Conservation (phyloP, 257 asterid species). For the Nicotiana tabacum region DNA sequence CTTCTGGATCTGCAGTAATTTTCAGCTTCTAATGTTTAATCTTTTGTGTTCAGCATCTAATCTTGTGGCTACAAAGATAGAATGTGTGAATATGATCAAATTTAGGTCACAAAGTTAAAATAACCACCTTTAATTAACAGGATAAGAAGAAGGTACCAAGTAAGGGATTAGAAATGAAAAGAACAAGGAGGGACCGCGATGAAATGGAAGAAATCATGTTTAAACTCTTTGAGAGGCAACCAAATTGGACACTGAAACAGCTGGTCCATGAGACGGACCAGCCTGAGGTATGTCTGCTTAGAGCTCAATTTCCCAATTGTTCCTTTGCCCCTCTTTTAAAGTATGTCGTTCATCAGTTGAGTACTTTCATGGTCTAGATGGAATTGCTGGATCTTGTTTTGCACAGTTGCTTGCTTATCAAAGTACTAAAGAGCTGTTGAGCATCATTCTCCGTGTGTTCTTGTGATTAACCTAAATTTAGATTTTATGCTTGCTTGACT, state of each 20-base stretch:
- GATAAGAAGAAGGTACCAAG: slow-evolving; percentile 62
- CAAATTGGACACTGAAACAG: slow-evolving; percentile 86
- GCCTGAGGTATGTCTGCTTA: slow-evolving; percentile 57
- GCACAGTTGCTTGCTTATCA: background rate
- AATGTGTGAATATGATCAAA: background rate
- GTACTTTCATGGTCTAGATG: background rate
- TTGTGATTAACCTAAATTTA: background rate
- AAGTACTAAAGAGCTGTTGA: background rate
- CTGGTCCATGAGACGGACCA: slow-evolving; percentile 86
- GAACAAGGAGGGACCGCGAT: slow-evolving; percentile 74
- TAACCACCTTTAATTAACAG: slow-evolving; percentile 24
- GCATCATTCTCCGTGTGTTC: background rate
- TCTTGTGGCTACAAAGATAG: background rate
- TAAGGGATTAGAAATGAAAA: slow-evolving; percentile 66
- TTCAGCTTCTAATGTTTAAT: slow-evolving; percentile 3
- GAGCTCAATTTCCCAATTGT: background rate
- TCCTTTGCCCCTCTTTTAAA: background rate
- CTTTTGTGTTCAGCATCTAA: background rate
- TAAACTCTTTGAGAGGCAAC: slow-evolving; percentile 84
- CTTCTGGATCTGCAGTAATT: slow-evolving; percentile 41
- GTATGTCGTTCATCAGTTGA: background rate
- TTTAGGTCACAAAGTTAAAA: background rate
- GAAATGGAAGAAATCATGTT: slow-evolving; percentile 95
- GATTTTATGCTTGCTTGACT: background rate
- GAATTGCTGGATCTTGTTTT: background rate